A percentile compares a stretch with the other conserved stretches of the same genome.
phyloP scores from a whole-genome alignment of 2,329 filamentous ascomycete genomes.

The Hymenoscyphus infarciens region DNA sequence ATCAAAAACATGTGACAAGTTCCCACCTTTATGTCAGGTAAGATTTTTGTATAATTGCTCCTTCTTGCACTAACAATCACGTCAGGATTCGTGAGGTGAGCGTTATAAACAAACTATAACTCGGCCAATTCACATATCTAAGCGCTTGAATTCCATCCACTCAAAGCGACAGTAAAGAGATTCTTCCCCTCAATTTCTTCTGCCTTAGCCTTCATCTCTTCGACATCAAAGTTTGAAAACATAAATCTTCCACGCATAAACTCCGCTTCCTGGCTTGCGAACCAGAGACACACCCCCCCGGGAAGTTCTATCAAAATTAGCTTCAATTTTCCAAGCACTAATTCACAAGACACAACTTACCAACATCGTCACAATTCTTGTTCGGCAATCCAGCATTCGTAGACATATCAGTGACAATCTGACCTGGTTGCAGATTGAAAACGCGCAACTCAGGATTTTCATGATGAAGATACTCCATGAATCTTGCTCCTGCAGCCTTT shows the following conservation, averaged over 20 bases:
- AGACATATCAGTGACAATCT: conserved; percentile 20
- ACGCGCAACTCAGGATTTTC: conserved; percentile 32
- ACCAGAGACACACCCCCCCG: conserved; percentile 26
- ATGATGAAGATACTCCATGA: conserved; percentile 34
- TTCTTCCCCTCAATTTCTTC: background rate
- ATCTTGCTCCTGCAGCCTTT: conserved; percentile 34
- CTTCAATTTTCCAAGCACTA: background rate
- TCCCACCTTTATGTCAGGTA: no score
- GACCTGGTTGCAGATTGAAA: conserved; percentile 37
- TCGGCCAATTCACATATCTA: background rate
- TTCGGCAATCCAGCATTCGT: background rate
- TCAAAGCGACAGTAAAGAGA: background rate
- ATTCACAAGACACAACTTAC: background rate
- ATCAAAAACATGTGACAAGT: background rate
- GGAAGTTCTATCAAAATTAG: background rate
- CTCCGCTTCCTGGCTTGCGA: conserved; percentile 38
- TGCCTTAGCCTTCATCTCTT: conserved; percentile 42
- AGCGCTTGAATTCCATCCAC: background rate
- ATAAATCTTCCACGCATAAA: conserved; percentile 46
- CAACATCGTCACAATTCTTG: background rate
- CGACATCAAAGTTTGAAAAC: conserved; percentile 50
- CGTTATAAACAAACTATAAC: background rate
- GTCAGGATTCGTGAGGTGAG: background rate
- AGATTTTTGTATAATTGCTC: no score
- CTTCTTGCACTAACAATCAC: no score